Evolutionary conservation across 345 rosid genomes (phyloP).

Genomic region (Brassica carinata): DNA sequence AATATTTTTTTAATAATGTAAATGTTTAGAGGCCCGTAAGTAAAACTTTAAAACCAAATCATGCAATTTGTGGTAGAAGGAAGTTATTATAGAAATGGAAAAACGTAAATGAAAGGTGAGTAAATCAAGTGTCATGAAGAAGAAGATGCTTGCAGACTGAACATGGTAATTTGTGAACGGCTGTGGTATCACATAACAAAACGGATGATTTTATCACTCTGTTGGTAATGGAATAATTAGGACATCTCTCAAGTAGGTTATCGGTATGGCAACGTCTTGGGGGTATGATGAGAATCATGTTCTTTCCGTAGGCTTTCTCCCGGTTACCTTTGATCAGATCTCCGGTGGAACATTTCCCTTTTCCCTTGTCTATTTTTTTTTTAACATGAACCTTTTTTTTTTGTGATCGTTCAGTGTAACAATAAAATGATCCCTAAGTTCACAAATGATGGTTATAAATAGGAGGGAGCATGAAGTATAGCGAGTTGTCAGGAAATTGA

Average conservation of each 20-base stretch:
- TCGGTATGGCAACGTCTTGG: too few species aligned
- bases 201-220: not conserved
- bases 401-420: too few species aligned
- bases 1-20: too few species aligned
- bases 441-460: too few species aligned
- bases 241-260: too few species aligned
- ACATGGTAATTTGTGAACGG: not conserved
- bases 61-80: not conserved
- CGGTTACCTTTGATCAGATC: not conserved
- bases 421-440: too few species aligned
- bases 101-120: not conserved
- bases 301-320: not conserved
- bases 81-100: not conserved
- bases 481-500: too few species aligned
- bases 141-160: not conserved
- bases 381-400: too few species aligned
- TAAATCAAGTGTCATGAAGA: not conserved
- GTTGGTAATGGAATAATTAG: not conserved
- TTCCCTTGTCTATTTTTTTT: too few species aligned
- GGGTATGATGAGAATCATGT: not conserved
- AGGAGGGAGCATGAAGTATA: too few species aligned
- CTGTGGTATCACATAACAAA: not conserved
- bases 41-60: not conserved
- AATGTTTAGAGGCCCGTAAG: not conserved
- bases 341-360: too few species aligned